Conservation (phyloP, 106 monocot species). For the Dendrobium chrysotoxum region DNA sequence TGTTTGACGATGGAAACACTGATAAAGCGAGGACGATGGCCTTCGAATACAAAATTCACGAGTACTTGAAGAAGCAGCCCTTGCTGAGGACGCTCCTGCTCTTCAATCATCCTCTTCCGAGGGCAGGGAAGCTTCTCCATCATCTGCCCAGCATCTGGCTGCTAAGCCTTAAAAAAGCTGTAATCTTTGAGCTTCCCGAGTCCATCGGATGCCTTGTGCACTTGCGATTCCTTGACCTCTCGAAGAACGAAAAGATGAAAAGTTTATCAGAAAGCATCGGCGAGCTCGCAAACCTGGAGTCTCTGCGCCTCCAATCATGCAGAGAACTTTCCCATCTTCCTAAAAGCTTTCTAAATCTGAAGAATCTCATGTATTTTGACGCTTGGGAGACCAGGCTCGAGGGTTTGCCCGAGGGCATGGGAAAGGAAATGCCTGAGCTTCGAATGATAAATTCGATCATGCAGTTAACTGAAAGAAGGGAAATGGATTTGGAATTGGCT, state of each 20-base stretch:
- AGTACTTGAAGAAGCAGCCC: not conserved
- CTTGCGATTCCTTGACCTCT: not conserved
- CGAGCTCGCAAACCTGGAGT: not conserved
- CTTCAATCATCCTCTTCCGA: not conserved
- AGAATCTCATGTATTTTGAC: not conserved
- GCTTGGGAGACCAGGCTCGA: not conserved
- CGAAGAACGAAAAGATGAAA: not conserved
- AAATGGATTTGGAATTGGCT: no score
- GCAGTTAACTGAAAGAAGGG: no score
- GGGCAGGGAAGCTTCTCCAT: not conserved
- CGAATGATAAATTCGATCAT: no score
- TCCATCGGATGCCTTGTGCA: not conserved
- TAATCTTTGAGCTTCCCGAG: not conserved
- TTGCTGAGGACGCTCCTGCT: not conserved
- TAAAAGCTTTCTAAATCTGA: not conserved
- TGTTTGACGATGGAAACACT: no score
- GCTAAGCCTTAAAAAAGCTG: not conserved
- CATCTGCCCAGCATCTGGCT: not conserved
- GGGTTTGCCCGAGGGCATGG: not conserved
- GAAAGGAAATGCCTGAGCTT: not conserved
- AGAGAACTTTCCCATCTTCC: not conserved
- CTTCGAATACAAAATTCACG: no score
- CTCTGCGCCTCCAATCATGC: not conserved
- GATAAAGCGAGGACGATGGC: no score
- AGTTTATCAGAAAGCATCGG: not conserved